Evolutionary conservation across 441 rosid species (phyloP), one percentile per base, ranked within the genome.

Genomic region (Pelargonium myrrhifolium): DNA sequence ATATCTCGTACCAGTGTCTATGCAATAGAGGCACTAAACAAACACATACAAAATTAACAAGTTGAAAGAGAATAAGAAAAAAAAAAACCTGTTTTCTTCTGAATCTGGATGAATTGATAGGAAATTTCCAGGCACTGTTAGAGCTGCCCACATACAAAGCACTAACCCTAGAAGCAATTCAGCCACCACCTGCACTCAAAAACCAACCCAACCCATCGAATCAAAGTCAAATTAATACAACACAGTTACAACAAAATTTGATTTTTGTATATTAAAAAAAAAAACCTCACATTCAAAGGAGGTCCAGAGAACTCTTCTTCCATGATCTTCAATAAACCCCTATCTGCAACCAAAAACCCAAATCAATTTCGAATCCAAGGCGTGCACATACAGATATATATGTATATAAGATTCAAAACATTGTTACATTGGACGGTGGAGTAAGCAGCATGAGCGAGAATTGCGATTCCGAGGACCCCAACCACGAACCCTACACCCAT

Each of bases 231-330:
- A 20, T 51, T 14, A 37, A 5, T 1, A 61, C 15, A 21, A 9
- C 14, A 35, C 9, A 47, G 55, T 47, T 47, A 6, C 35, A 31
- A 3, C 35, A 28, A 28, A 1, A 2, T 28, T 28, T 28, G 0
- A 31, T 31, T 31, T 31, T 3, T 31, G 0, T 31, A 28, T 11
- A 3, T 63, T 26, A 21, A 47, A 6, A 26, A 26, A 11, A 11
- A 24, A 70, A 73, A 56, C 70, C 91, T 74, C 60, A 95, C 99
- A 75, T 82, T 82, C 66, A 85, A 56, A 5, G 97, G 92, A 37
- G 98, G 98, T 17, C 92, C 82, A 1, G 95, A 84, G 73, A 90
- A 95, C 75, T 90, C 97, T 78, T 92, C 99, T 73, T 90, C 98
- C 82, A 80, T 92, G 68, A 90, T 95, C 86, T 95, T 95, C 84